Conservation (phyloP, 441 rosid genomes). For the Aquilaria agallochum region DNA sequence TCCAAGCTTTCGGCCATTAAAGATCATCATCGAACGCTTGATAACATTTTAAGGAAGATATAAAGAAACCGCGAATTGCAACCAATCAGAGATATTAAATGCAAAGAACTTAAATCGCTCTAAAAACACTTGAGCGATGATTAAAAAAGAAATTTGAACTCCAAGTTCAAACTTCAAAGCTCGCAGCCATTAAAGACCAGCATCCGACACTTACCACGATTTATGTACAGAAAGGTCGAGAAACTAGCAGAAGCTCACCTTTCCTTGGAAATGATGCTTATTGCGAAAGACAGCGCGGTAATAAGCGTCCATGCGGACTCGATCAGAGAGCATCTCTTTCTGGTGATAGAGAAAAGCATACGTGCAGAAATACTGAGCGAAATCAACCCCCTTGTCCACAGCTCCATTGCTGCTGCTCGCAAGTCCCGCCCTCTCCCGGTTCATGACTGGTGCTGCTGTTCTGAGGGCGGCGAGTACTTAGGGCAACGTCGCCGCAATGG, state of each 20-base stretch:
- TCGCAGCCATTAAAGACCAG: too few species aligned
- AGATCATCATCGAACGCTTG: too few species aligned
- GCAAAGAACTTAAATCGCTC: too few species aligned
- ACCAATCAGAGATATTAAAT: too few species aligned
- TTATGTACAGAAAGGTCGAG: too few species aligned
- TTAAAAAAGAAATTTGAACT: background rate
- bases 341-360: slow-evolving; percentile 92
- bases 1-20: too few species aligned
- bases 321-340: slow-evolving; percentile 97
- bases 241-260: slow-evolving; percentile 32
- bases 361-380: slow-evolving; percentile 86
- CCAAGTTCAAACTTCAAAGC: slow-evolving; percentile 5
- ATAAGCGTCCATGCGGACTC: slow-evolving; percentile 98
- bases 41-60: too few species aligned
- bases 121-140: too few species aligned
- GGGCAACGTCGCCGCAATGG: slow-evolving; percentile 21
- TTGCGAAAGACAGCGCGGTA: slow-evolving; percentile 68
- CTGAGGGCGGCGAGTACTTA: slow-evolving; percentile 4
- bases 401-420: slow-evolving; percentile 35
- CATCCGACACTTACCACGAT: too few species aligned
- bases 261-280: slow-evolving; percentile 77
- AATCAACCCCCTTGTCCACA: slow-evolving; percentile 91
- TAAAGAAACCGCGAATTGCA: too few species aligned
- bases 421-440: slow-evolving; percentile 22
- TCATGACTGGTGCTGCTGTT: too few species aligned